phyloP scores from a whole-genome alignment of 257 asterid genomes.

The Nicotiana tomentosiformis region DNA sequence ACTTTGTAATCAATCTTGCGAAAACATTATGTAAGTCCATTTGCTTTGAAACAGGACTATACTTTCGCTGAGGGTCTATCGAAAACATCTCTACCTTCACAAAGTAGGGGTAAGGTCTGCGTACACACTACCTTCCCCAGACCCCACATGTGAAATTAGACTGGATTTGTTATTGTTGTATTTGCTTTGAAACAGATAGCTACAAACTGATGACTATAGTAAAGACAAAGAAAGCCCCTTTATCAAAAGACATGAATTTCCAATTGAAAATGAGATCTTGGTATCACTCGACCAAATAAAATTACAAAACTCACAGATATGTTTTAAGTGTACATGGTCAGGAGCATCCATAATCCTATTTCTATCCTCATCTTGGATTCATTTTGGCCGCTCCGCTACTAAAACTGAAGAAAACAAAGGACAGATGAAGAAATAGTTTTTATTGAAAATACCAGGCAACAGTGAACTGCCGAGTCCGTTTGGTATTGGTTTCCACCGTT shows the following conservation, averaged over 20 bases:
- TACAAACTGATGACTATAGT: neutral
- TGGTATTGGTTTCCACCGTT: neutral
- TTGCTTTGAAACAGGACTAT: too few relatives aligned
- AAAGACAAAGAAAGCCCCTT: neutral
- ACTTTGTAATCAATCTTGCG: neutral
- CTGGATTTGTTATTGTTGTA: neutral
- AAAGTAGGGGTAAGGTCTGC: too few relatives aligned
- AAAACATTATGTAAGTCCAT: neutral
- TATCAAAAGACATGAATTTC: neutral
- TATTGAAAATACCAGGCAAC: constrained; percentile 26
- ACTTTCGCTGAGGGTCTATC: too few relatives aligned
- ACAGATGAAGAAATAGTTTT: constrained; percentile 16
- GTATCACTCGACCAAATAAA: constrained; percentile 16
- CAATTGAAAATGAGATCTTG: neutral
- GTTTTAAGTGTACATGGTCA: constrained; percentile 29
- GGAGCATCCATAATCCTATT: constrained; percentile 24
- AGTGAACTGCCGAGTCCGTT: constrained; percentile 13
- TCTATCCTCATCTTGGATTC: constrained; percentile 23
- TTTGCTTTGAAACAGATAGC: neutral
- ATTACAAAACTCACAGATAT: constrained; percentile 25
- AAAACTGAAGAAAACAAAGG: constrained; percentile 17
- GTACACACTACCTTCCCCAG: too few relatives aligned
- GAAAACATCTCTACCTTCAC: too few relatives aligned
- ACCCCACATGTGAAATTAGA: too few relatives aligned
- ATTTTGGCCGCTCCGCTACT: constrained; percentile 25